Base-by-base conservation (phyloP, 768 basidiomycete genomes). In the Suillus lakei region DNA sequence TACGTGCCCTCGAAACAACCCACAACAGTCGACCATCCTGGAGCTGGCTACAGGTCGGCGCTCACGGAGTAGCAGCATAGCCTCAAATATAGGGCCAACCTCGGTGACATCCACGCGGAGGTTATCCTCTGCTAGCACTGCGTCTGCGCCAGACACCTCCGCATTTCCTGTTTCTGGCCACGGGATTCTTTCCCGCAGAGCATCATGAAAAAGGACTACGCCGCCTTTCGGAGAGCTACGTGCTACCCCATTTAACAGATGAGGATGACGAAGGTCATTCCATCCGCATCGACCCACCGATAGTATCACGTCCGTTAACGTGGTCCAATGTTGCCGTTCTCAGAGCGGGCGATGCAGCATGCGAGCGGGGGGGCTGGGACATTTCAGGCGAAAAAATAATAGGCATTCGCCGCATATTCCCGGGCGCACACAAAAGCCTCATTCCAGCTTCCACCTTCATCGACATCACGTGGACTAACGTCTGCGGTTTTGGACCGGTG, bases 331-430 rank as follows among this genome's bases (percentile, higher is more conserved):
- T 88, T n/a, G 79, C 84, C 32, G 79, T 91, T 23, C 76, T 84
- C 48, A 80, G 82, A 53, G 80, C 84, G 21, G 83, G 81, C 8
- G 87, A 91, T 67, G 78, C 88, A 8, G 82, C 81, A 15, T 89
- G 86, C 69, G 92, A 95, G 65, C 84, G 93, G 60, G 93, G 94
- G 15, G 84, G 85, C 4, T 96, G 95, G 95, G 91, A 88, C 68
- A 75, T 90, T 26, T 74, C 81, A 46, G 81, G 78, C 28, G 81
- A 82, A n/a, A 81, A 77, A 60, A 79, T 90, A 62, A 78, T 94
- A 10, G 95, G 95, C 15, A 78, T 96, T 21, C 85, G 92, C 18
- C 83, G 93, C 59, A 87, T 84, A 69, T 82, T n/a, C 88, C 15
- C 84, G 91, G 59, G 67, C 78, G 16, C 69, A 78, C 74, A 72